These are phyloP conservation scores for Rhodosporidiobolus odoratus DNA, from an alignment of 768 basidiomycete species.

Conservation along the genomic window DNA sequence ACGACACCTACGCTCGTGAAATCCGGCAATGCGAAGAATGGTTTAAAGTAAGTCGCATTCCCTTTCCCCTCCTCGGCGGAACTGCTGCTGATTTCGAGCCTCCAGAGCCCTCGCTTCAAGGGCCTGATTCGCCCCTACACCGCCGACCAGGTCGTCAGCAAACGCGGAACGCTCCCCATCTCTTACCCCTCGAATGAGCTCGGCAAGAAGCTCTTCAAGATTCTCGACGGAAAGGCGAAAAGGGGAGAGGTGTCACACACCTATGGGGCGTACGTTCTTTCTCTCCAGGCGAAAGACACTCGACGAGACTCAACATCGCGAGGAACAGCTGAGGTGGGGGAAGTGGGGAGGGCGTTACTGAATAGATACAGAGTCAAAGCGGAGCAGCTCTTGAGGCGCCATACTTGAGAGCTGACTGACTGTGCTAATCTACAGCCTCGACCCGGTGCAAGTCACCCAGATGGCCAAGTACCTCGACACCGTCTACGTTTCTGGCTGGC, in stretches of 20 bases:
- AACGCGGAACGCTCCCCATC: constrained; percentile 80
- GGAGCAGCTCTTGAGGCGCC: too few relatives aligned
- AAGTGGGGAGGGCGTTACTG: too few relatives aligned
- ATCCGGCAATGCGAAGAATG: constrained; percentile 79
- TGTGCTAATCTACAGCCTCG: constrained; percentile 62
- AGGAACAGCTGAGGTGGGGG: not conserved
- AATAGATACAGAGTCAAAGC: too few relatives aligned
- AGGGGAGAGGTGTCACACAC: constrained; percentile 82
- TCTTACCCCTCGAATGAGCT: constrained; percentile 77
- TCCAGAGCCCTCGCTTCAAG: constrained; percentile 76
- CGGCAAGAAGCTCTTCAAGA: constrained; percentile 77
- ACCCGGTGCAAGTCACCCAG: constrained; percentile 95
- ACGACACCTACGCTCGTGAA: constrained; percentile 66
- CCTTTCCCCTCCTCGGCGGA: not conserved
- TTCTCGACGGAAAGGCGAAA: constrained; percentile 70
- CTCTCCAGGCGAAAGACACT: not conserved
- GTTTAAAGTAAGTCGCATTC: constrained; percentile 70
- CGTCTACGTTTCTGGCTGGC: constrained; percentile 89
- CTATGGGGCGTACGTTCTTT: constrained; percentile 87
- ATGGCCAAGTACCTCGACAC: constrained; percentile 98
- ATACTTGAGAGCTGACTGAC: too few relatives aligned
- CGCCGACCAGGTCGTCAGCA: constrained; percentile 85
- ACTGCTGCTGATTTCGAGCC: not conserved
- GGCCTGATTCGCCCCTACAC: constrained; percentile 86
- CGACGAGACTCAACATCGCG: not conserved